Percentiles rank a stretch among this genome's conserved stretches.
Conservation (phyloP, 768 basidiomycete genomes). For the Coprinopsis strossmayeri region DNA sequence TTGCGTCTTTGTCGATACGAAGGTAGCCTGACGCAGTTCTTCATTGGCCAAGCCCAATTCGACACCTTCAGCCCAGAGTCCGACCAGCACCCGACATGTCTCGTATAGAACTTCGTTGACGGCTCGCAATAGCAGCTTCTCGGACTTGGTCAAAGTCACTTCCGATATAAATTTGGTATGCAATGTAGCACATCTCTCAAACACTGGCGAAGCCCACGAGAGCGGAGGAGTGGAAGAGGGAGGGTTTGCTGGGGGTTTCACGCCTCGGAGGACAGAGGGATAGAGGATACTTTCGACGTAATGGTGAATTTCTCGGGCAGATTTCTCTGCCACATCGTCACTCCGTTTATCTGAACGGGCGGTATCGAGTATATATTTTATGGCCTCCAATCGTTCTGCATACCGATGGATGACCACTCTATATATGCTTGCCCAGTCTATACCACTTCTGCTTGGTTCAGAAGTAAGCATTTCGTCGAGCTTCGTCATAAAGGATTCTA, state of each 20-base stretch:
- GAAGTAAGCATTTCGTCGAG: constrained; percentile 21
- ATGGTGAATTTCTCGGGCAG: background rate
- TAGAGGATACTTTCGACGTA: background rate
- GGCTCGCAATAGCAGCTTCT: constrained; percentile 22
- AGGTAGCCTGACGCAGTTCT: constrained; percentile 1
- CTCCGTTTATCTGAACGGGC: constrained; percentile 5
- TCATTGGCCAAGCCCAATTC: background rate
- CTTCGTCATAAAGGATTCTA: constrained; percentile 14
- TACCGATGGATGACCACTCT: constrained; percentile 35
- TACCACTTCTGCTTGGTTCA: constrained; percentile 18
- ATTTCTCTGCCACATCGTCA: constrained; percentile 1
- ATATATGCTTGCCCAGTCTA: constrained; percentile 37
- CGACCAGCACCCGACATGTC: constrained; percentile 38
- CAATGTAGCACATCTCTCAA: constrained; percentile 18
- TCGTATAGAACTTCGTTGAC: constrained; percentile 32
- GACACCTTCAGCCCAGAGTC: constrained; percentile 10
- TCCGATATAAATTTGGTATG: background rate
- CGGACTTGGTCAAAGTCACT: constrained; percentile 20
- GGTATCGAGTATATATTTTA: constrained; percentile 31
- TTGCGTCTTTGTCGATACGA: constrained; percentile 31
- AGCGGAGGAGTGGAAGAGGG: constrained; percentile 6
- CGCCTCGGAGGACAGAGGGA: constrained; percentile 19
- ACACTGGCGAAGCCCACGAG: constrained; percentile 30
- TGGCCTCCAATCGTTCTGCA: constrained; percentile 32
- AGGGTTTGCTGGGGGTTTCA: constrained; percentile 10